Conservation (phyloP, 192 early-diverging fungal genomes). For the Backusella australiensis region DNA sequence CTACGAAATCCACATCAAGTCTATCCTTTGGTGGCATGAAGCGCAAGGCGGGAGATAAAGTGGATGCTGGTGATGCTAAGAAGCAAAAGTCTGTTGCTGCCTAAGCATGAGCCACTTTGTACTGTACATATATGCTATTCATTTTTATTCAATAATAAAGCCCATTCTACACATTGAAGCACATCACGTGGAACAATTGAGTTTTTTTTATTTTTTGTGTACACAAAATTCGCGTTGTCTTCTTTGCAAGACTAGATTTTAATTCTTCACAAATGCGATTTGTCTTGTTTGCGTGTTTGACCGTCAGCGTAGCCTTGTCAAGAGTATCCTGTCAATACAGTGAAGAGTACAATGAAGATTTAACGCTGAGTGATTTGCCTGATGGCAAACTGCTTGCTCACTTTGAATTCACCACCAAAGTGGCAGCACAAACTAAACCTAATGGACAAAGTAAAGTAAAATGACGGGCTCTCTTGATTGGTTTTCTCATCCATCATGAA, state of each 20-base stretch:
- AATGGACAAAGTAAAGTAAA: constrained; percentile 3
- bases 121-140: not conserved
- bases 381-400: constrained; percentile 82
- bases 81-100: not conserved
- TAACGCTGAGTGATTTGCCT: constrained; percentile 64
- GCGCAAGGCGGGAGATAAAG: not conserved
- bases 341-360: constrained; percentile 65
- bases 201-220: no score
- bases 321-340: not conserved
- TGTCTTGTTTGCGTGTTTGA: not conserved
- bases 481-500: not conserved
- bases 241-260: not conserved
- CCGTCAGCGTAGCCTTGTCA: not conserved
- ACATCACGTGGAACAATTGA: not conserved
- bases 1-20: not conserved
- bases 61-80: not conserved
- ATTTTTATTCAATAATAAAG: not conserved
- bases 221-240: not conserved
- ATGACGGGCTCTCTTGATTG: not conserved
- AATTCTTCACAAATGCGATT: not conserved
- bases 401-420: constrained; percentile 70
- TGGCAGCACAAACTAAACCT: constrained; percentile 20
- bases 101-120: not conserved
- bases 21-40: not conserved
- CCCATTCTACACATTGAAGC: not conserved